Percentiles rank a stretch among this genome's conserved stretches.
Evolutionary conservation across 805 yeast genomes (phyloP).

Genomic region (Pichia rugopelliculosa): DNA sequence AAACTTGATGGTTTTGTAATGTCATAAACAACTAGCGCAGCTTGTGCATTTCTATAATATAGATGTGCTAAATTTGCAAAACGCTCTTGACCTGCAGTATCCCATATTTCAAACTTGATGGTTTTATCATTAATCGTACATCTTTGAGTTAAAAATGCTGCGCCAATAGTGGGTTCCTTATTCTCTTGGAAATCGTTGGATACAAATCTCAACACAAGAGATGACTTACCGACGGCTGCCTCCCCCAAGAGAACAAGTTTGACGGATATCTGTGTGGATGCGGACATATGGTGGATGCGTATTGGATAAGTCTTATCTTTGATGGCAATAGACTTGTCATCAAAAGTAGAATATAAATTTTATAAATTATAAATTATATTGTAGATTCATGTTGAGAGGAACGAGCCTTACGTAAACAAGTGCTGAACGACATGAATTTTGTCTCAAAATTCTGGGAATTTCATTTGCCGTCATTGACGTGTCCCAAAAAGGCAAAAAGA

Average conservation of each 20-base stretch:
- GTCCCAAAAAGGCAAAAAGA: background rate
- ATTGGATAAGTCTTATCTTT: background rate
- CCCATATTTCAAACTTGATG: constrained; percentile 92
- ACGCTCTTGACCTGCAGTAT: constrained; percentile 97
- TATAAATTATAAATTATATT: too few relatives aligned
- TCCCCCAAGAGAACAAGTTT: constrained; percentile 91
- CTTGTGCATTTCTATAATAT: constrained; percentile 96
- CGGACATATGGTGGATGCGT: constrained; percentile 14
- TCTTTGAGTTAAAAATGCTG: constrained; percentile 92
- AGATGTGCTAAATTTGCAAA: constrained; percentile 94
- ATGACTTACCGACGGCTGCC: constrained; percentile 96
- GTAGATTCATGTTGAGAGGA: background rate
- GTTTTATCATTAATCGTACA: constrained; percentile 81
- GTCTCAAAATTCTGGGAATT: background rate
- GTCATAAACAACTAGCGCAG: constrained; percentile 93
- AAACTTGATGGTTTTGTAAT: constrained; percentile 92
- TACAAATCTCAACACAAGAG: constrained; percentile 86
- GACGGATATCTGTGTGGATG: constrained; percentile 51
- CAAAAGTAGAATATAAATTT: too few relatives aligned
- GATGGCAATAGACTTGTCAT: background rate
- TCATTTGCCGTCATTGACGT: background rate
- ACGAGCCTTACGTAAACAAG: background rate
- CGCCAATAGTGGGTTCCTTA: constrained; percentile 97
- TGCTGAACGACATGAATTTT: background rate
- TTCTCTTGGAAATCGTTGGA: constrained; percentile 94